A percentile compares a stretch with the other conserved stretches of the same genome.
Conservation (phyloP, 768 basidiomycete genomes). For the Lentinula boryana region DNA sequence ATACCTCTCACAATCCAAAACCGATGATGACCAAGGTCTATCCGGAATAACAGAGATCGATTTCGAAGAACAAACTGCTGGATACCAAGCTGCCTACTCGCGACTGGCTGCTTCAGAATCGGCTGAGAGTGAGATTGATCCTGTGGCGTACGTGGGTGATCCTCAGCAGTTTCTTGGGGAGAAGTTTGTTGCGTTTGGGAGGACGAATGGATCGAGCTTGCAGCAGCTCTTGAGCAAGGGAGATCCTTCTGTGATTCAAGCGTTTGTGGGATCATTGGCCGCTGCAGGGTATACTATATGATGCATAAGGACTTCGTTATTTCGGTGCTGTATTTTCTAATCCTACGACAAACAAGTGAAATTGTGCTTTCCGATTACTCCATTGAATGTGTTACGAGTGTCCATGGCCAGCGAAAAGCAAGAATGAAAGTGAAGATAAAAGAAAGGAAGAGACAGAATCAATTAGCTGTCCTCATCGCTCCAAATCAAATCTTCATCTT, state of each 20-base stretch:
- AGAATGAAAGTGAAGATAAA: background rate
- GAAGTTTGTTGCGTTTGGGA: slow-evolving; percentile 34
- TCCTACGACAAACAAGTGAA: too few relatives aligned
- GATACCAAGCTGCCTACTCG: slow-evolving; percentile 94
- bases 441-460: background rate
- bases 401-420: background rate
- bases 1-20: slow-evolving; percentile 38
- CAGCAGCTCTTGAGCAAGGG: slow-evolving; percentile 29
- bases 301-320: background rate
- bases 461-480: slow-evolving; percentile 21
- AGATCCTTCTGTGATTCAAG: slow-evolving; percentile 18
- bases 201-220: slow-evolving; percentile 16
- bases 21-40: slow-evolving; percentile 34
- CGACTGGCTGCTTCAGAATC: slow-evolving; percentile 78
- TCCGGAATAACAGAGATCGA: slow-evolving; percentile 68
- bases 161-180: slow-evolving; percentile 49
- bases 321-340: background rate
- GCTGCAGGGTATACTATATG: slow-evolving; percentile 6
- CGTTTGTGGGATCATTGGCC: slow-evolving; percentile 14
- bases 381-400: background rate
- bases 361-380: too few relatives aligned
- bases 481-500: slow-evolving; percentile 44
- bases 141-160: slow-evolving; percentile 53
- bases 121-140: slow-evolving; percentile 37
- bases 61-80: slow-evolving; percentile 82